Evolutionary conservation across 169 alveolate genomes (phyloP).

Genomic region (Cryptosporidium sp.): DNA sequence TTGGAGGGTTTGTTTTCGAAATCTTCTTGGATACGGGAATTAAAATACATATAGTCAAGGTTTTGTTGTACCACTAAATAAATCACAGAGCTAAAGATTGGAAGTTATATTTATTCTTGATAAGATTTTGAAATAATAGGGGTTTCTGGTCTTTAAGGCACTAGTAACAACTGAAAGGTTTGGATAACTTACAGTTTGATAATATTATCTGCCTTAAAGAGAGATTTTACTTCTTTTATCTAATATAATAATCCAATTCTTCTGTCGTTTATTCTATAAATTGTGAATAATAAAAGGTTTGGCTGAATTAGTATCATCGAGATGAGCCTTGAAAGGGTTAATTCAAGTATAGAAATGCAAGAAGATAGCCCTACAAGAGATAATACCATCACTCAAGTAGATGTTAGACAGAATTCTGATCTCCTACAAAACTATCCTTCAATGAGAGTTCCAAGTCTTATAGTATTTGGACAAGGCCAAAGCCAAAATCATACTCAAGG

Average conservation of each 20-base stretch:
- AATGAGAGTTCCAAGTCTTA: conserved; percentile 9
- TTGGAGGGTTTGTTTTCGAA: not conserved
- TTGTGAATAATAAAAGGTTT: not conserved
- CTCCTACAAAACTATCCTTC: not conserved
- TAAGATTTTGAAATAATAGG: not conserved
- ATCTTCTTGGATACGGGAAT: not conserved
- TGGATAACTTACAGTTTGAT: not conserved
- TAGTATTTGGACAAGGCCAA: not conserved
- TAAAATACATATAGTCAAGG: not conserved
- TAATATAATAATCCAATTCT: not conserved
- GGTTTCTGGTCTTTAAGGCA: not conserved
- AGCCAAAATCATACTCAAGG: not conserved
- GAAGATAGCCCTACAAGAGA: conserved; percentile 27
- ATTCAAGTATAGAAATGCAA: not conserved
- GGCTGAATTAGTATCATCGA: not conserved
- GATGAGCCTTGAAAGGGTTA: conserved; percentile 12
- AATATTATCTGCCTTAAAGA: not conserved
- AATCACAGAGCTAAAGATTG: no score
- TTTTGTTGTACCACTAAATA: not conserved
- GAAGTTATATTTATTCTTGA: not conserved
- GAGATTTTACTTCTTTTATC: not conserved
- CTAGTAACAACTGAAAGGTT: not conserved
- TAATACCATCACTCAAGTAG: not conserved
- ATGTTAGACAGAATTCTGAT: conserved; percentile 3
- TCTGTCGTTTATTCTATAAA: no score